A percentile compares a stretch with the other conserved stretches of the same genome.
Evolutionary conservation across 305 asterid genomes (phyloP).

Genomic region (Fraxinus nigra): DNA sequence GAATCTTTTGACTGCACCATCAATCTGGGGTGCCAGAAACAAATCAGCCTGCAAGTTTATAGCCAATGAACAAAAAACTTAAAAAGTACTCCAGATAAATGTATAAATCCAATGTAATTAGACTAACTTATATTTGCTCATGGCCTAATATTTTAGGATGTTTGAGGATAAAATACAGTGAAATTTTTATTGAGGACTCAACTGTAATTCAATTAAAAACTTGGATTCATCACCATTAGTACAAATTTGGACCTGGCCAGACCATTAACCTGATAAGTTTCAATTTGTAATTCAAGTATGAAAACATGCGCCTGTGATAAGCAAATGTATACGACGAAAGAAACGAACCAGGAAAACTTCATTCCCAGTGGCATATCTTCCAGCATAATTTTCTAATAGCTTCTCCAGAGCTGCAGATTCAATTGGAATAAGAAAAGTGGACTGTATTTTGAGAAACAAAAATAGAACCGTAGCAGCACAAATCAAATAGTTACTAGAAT

Average conservation of each 20-base stretch:
- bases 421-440: constrained; percentile 10
- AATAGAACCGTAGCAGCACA: not conserved
- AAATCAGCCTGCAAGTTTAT: constrained; percentile 67
- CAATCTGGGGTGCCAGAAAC: constrained; percentile 81
- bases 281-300: not conserved
- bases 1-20: constrained; percentile 56
- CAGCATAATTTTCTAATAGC: constrained; percentile 65
- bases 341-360: constrained; percentile 65
- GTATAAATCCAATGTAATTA: not conserved
- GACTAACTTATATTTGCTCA: not conserved
- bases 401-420: constrained; percentile 73
- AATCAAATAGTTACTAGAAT: not conserved
- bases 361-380: constrained; percentile 82
- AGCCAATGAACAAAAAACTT: constrained; percentile 15
- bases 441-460: not conserved
- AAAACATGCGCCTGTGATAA: not conserved
- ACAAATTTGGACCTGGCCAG: not conserved
- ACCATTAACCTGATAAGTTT: not conserved
- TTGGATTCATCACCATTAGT: not conserved
- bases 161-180: not conserved
- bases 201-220: not conserved
- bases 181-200: not conserved
- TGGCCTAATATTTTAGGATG: not conserved
- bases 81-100: not conserved
- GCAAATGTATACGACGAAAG: constrained; percentile 11